Conservation (phyloP, 164 flowering plant species). For the Buxus sempervirens region DNA sequence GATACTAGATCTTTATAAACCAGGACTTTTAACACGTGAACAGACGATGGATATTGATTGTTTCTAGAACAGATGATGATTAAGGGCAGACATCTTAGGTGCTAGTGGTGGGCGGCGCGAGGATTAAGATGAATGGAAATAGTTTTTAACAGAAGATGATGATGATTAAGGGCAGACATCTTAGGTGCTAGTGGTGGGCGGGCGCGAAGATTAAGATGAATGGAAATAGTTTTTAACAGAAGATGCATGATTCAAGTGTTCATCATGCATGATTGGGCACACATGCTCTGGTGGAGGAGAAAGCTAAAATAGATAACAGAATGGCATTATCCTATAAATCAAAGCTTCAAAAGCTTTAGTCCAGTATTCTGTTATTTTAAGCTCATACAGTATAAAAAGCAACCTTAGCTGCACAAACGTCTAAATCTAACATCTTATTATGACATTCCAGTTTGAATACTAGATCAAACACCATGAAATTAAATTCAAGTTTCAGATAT, state of each 20-base stretch:
- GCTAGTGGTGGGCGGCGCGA: neutral
- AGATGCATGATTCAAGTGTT: neutral
- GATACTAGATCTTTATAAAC: too few species aligned
- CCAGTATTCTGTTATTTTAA: too few species aligned
- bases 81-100: neutral
- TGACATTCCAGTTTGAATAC: too few species aligned
- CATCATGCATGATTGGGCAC: neutral
- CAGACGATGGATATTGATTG: neutral
- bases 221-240: neutral
- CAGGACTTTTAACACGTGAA: too few species aligned
- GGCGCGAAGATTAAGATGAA: neutral
- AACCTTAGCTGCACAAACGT: too few species aligned
- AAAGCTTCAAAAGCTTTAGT: too few species aligned
- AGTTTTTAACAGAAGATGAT: too few species aligned
- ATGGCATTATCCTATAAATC: neutral
- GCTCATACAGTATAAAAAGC: too few species aligned
- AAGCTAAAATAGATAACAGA: neutral
- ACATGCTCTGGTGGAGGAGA: neutral
- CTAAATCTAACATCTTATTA: too few species aligned
- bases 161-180: neutral
- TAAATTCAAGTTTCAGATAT: too few species aligned
- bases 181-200: neutral
- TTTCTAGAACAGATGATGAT: neutral
- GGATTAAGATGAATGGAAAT: neutral
- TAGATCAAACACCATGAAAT: too few species aligned